Conservation (phyloP, 306 rosid species). For the Cucumis melo region DNA sequence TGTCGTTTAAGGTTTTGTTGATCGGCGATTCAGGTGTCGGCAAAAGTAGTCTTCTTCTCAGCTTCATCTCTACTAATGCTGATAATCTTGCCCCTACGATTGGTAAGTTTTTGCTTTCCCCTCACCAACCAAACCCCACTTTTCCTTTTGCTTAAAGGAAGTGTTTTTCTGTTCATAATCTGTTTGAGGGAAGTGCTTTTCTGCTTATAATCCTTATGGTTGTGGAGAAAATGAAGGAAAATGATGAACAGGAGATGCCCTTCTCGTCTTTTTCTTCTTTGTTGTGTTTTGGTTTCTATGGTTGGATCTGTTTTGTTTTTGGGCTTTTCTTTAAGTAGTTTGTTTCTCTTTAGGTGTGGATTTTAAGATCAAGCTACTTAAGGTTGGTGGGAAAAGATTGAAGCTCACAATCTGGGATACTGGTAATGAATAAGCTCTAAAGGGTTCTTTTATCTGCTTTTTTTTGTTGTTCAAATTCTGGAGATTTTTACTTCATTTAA, state of each 20-base stretch:
- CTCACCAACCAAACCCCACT: neutral
- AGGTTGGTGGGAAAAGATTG: slow-evolving; percentile 72
- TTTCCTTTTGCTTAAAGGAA: neutral
- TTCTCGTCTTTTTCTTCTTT: neutral
- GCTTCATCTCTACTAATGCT: slow-evolving; percentile 59
- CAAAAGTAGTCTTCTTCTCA: slow-evolving; percentile 77
- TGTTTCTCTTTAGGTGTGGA: slow-evolving; percentile 56
- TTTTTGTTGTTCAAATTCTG: neutral
- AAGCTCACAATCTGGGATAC: slow-evolving; percentile 99
- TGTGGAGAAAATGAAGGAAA: neutral
- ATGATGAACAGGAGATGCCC: neutral
- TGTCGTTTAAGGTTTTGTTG: slow-evolving; percentile 88
- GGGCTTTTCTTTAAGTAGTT: too few relatives aligned
- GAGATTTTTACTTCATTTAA: neutral
- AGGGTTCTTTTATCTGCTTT: neutral
- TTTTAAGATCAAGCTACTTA: slow-evolving; percentile 80
- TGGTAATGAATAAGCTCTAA: slow-evolving; percentile 26
- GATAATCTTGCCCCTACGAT: slow-evolving; percentile 71
- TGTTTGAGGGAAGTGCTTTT: slow-evolving; percentile 1
- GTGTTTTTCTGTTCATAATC: neutral
- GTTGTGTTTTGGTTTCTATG: neutral
- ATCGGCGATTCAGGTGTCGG: slow-evolving; percentile 98
- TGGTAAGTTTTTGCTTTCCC: slow-evolving; percentile 28
- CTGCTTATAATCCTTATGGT: neutral
- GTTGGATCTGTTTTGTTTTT: neutral